phyloP scores from a whole-genome alignment of 768 basidiomycete genomes.

The Pulveroboletus sp. region DNA sequence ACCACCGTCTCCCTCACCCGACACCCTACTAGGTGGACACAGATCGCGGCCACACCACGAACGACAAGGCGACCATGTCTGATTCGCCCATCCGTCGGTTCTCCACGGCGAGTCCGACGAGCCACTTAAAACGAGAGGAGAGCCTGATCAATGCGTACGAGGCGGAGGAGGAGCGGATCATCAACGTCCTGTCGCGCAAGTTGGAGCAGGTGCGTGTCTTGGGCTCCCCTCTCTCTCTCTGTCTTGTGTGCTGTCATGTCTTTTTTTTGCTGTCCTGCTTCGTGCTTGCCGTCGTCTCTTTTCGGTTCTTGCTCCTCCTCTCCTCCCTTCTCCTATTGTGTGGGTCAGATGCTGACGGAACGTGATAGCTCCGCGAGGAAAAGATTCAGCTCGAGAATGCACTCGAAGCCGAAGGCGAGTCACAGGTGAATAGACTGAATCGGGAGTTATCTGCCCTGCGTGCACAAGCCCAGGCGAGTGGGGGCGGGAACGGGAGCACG shows the following conservation, averaged over 20 bases:
- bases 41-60: not conserved
- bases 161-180: constrained; percentile 86
- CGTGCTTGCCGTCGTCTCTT: too few relatives aligned
- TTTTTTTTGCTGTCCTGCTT: too few relatives aligned
- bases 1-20: not conserved
- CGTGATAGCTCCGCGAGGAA: constrained; percentile 69
- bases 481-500: constrained; percentile 16
- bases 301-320: not conserved
- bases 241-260: too few relatives aligned
- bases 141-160: constrained; percentile 85
- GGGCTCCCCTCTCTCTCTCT: not conserved
- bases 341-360: not conserved
- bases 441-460: constrained; percentile 64
- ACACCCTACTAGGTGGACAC: not conserved
- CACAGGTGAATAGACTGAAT: constrained; percentile 71
- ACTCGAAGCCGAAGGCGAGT: constrained; percentile 82
- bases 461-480: constrained; percentile 36
- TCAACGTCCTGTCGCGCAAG: constrained; percentile 77
- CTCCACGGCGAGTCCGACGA: constrained; percentile 50
- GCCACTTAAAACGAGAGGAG: constrained; percentile 50
- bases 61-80: constrained; percentile 16
- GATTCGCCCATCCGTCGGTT: constrained; percentile 53
- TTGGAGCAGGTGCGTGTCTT: constrained; percentile 60
- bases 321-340: too few relatives aligned
- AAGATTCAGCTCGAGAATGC: constrained; percentile 80